Evolutionary conservation across 805 yeast genomes (phyloP).

Genomic region (Nakazawaea ishiwadae): DNA sequence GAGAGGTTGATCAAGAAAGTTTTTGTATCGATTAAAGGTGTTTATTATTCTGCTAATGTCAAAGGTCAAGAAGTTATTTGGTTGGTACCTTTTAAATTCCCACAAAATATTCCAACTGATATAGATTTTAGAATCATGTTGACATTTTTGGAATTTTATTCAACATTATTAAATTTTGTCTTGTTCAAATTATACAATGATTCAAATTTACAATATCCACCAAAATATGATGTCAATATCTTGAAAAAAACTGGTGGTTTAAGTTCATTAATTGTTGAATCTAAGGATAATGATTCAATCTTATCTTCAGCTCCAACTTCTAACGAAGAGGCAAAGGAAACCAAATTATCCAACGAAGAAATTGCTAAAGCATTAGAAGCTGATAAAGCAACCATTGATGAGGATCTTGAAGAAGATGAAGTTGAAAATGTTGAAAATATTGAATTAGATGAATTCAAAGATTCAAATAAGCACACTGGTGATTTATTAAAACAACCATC

Average conservation of each 20-base stretch:
- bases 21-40: slow-evolving; percentile 95
- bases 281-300: slow-evolving; percentile 22
- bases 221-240: slow-evolving; percentile 67
- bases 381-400: slow-evolving; percentile 35
- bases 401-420: slow-evolving; percentile 31
- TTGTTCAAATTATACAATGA: slow-evolving; percentile 83
- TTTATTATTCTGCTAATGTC: slow-evolving; percentile 85
- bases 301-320: slow-evolving; percentile 20
- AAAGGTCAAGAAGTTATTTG: slow-evolving; percentile 92
- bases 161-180: slow-evolving; percentile 85
- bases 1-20: slow-evolving; percentile 81
- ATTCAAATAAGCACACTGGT: slow-evolving; percentile 56
- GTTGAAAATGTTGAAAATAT: slow-evolving; percentile 38
- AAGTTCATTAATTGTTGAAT: slow-evolving; percentile 73
- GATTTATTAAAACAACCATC: slow-evolving; percentile 74
- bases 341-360: slow-evolving; percentile 35
- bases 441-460: slow-evolving; percentile 69
- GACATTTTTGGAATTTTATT: slow-evolving; percentile 93
- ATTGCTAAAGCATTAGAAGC: slow-evolving; percentile 51
- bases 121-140: slow-evolving; percentile 96
- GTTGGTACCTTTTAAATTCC: slow-evolving; percentile 96
- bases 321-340: slow-evolving; percentile 26
- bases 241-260: slow-evolving; percentile 88
- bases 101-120: slow-evolving; percentile 90
- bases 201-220: slow-evolving; percentile 85